Evolutionary conservation across 2,329 filamentous ascomycete species (phyloP).

Genomic region (Fusarium xyrophilum): DNA sequence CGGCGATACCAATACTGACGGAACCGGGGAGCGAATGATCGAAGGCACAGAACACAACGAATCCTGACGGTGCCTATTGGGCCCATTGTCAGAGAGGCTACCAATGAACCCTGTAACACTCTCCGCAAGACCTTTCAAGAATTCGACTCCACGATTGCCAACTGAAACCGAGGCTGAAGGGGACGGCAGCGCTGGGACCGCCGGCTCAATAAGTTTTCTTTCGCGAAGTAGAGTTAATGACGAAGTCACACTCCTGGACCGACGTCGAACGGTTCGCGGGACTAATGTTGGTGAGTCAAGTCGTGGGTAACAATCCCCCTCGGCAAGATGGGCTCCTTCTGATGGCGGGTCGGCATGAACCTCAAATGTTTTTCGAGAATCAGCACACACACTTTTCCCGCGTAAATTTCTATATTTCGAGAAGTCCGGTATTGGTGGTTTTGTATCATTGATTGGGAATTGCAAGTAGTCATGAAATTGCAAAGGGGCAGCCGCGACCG

Average conservation of each 20-base stretch:
- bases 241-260: conserved; percentile 41
- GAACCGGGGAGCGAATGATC: conserved; percentile 12
- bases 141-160: conserved; percentile 27
- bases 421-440: conserved; percentile 30
- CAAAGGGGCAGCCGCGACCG: conserved; percentile 15
- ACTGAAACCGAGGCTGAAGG: conserved; percentile 29
- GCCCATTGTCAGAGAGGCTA: conserved; percentile 23
- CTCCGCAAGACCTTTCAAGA: conserved; percentile 26
- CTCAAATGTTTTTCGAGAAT: conserved; percentile 40
- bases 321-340: conserved; percentile 21
- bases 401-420: conserved; percentile 47
- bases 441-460: conserved; percentile 14
- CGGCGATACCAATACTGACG: conserved; percentile 26
- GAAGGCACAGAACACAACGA: conserved; percentile 27
- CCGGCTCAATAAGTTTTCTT: conserved; percentile 7
- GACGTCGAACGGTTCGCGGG: conserved; percentile 20
- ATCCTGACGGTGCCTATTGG: conserved; percentile 21
- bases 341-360: conserved; percentile 32
- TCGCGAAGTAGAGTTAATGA: conserved; percentile 15
- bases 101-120: conserved; percentile 34
- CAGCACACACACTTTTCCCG: conserved; percentile 47
- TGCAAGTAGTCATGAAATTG: conserved; percentile 28
- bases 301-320: conserved; percentile 37
- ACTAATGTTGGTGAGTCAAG: conserved; percentile 35
- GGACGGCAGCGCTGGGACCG: conserved; percentile 12